These are phyloP conservation scores for Delphinella strobiligena DNA, from an alignment of 2,329 filamentous ascomycete genomes.

Conservation along the genomic window DNA sequence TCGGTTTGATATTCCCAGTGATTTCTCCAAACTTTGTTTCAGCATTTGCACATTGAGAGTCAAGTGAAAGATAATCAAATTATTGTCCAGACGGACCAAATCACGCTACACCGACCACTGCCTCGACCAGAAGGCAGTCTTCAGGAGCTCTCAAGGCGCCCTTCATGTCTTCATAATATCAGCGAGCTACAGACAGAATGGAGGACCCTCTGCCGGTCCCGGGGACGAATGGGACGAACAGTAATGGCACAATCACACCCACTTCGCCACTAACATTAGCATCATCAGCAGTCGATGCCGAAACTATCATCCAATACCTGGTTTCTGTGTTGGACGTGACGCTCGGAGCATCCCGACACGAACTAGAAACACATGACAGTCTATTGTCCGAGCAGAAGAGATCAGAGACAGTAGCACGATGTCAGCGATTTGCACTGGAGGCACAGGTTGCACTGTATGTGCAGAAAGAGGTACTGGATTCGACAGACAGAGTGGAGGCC, in stretches of 20 bases:
- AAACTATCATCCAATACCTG: constrained; percentile 37
- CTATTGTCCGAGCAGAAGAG: constrained; percentile 63
- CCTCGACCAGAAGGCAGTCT: background rate
- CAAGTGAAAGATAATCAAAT: no score
- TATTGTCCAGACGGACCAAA: no score
- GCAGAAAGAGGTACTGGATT: constrained; percentile 58
- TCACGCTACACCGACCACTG: background rate
- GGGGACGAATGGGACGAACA: constrained; percentile 22
- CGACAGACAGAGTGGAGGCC: constrained; percentile 35
- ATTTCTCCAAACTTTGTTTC: no score
- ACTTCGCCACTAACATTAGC: constrained; percentile 13
- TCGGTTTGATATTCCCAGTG: no score
- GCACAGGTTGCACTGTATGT: constrained; percentile 81
- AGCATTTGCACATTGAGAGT: no score
- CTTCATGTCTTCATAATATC: background rate
- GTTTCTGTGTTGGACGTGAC: constrained; percentile 35
- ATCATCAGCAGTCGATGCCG: constrained; percentile 27
- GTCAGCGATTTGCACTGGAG: constrained; percentile 80
- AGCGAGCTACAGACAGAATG: constrained; percentile 14
- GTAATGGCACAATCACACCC: constrained; percentile 14
- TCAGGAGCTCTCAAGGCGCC: background rate
- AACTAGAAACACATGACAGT: constrained; percentile 71
- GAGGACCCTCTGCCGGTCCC: constrained; percentile 24
- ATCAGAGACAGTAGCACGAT: constrained; percentile 73
- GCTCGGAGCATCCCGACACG: constrained; percentile 47